Conservation (phyloP, 306 rosid species). For the Carpinus fangiana region DNA sequence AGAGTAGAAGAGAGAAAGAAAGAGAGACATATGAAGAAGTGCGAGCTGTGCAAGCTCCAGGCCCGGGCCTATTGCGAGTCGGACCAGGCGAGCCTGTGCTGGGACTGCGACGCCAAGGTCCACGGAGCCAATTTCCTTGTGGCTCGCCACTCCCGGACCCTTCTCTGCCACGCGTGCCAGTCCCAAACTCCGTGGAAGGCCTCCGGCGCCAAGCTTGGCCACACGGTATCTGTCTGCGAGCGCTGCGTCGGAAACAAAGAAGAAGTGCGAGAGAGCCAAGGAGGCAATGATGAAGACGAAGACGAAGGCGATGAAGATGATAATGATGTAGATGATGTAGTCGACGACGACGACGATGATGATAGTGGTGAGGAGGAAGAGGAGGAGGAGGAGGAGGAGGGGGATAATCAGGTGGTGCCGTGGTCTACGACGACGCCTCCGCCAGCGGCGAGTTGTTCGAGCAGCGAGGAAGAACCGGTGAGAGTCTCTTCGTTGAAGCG, state of each 20-base stretch:
- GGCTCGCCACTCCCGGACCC: conserved; percentile 62
- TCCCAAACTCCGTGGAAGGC: conserved; percentile 78
- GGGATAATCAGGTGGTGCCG: conserved; percentile 64
- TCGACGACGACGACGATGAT: conserved; percentile 2
- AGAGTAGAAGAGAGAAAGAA: conserved; percentile 3
- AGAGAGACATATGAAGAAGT: conserved; percentile 44
- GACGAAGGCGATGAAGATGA: conserved; percentile 21
- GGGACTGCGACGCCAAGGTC: conserved; percentile 76
- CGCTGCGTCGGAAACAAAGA: conserved; percentile 39
- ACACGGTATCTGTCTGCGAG: conserved; percentile 59
- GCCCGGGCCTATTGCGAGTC: conserved; percentile 73
- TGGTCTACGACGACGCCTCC: conserved; percentile 54
- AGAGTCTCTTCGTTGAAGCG: conserved; percentile 46
- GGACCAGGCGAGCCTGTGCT: conserved; percentile 73
- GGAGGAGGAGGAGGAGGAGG: conserved; percentile 22
- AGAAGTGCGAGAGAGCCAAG: conserved; percentile 41
- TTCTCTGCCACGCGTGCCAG: conserved; percentile 76
- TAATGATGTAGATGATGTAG: conserved; percentile 4
- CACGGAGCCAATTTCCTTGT: conserved; percentile 81
- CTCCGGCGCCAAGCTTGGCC: conserved; percentile 62
- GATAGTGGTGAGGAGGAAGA: conserved; percentile 30
- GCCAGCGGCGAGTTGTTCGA: conserved; percentile 53
- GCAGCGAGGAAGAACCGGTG: conserved; percentile 43
- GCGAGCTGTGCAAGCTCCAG: conserved; percentile 66
- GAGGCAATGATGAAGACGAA: conserved; percentile 44